Evolutionary conservation across 345 rosid genomes (phyloP).

Genomic region (Gossypium arboreum): DNA sequence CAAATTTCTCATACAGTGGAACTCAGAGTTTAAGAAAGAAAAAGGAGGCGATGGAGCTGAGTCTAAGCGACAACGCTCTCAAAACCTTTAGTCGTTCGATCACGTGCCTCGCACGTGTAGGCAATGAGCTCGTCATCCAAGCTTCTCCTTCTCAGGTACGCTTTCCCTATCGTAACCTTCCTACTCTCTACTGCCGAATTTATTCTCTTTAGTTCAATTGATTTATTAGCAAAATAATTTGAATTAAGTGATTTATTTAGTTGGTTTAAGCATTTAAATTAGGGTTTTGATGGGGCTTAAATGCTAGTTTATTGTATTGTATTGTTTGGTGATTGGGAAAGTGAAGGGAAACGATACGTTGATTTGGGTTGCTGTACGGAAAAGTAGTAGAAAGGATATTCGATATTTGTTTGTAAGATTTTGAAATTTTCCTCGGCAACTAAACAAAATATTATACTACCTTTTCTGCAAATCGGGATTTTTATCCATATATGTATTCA

Average conservation of each 20-base stretch:
- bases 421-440: background rate
- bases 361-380: background rate
- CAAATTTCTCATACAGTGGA: background rate
- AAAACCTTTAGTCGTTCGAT: constrained; percentile 73
- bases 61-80: constrained; percentile 67
- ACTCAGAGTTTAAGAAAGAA: background rate
- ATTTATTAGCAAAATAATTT: background rate
- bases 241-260: background rate
- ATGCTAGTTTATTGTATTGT: background rate
- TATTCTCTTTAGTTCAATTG: background rate
- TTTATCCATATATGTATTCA: background rate
- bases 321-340: constrained; percentile 14
- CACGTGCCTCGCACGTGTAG: constrained; percentile 74
- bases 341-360: background rate
- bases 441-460: background rate
- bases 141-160: constrained; percentile 69
- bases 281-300: constrained; percentile 4
- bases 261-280: background rate
- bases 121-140: constrained; percentile 80
- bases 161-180: background rate
- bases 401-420: background rate
- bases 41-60: constrained; percentile 54
- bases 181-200: background rate
- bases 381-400: background rate
- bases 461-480: background rate